These are phyloP conservation scores for Geranomyces michiganensis DNA, from an alignment of 192 early-diverging fungal species.

Conservation along the genomic window DNA sequence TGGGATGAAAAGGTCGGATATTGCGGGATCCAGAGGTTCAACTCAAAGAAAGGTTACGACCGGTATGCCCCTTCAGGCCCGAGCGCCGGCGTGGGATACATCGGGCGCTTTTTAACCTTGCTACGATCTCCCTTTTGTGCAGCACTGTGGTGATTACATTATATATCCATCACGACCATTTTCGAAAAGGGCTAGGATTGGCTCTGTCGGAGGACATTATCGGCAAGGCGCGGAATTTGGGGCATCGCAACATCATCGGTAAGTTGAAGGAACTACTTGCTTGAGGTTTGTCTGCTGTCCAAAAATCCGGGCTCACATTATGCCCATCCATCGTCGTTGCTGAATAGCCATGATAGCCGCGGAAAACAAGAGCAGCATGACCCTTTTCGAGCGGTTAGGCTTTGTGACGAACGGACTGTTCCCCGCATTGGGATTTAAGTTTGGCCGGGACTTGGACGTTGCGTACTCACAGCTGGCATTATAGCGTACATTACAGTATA, in stretches of 20 bases:
- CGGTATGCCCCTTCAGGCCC: background rate
- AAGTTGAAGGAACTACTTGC: background rate
- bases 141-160: conserved; percentile 10
- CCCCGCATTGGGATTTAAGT: conserved; percentile 13
- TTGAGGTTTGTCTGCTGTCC: too few species aligned
- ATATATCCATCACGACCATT: conserved; percentile 7
- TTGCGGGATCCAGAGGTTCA: background rate
- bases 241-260: background rate
- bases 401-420: background rate
- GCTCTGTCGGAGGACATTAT: background rate
- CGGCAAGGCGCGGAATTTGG: background rate
- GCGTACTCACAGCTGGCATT: background rate
- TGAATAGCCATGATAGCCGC: background rate
- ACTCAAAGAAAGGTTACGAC: conserved; percentile 9
- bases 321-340: background rate
- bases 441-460: conserved; percentile 16
- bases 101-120: background rate
- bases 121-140: background rate
- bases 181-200: background rate
- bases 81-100: background rate
- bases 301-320: too few species aligned
- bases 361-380: conserved; percentile 4
- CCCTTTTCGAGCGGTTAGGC: conserved; percentile 9
- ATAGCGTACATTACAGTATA: too few species aligned
- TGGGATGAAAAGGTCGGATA: conserved; percentile 7